These are phyloP conservation scores for Rhizoctonia solani DNA, from an alignment of 1,284 basidiomycete species.

Conservation along the genomic window DNA sequence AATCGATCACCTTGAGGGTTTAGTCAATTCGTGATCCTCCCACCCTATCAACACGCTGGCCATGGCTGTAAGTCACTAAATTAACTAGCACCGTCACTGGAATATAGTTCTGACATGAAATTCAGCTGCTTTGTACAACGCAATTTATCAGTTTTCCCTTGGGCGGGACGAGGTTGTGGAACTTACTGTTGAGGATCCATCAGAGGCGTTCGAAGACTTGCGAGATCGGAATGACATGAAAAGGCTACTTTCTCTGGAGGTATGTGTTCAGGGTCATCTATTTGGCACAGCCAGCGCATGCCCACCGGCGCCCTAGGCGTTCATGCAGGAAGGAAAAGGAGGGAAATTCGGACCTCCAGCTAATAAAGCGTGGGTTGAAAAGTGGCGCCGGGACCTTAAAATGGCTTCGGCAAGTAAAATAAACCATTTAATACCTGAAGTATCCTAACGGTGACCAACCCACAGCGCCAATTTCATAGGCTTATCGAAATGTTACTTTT, in stretches of 20 bases:
- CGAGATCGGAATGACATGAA: constrained; percentile 90
- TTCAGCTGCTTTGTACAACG: constrained; percentile 82
- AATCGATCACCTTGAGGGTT: constrained; percentile 16
- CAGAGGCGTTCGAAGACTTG: constrained; percentile 93
- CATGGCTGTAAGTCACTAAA: constrained; percentile 75
- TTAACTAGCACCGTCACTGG: neutral
- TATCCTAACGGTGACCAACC: neutral
- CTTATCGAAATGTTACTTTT: constrained; percentile 91
- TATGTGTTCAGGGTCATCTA: constrained; percentile 51
- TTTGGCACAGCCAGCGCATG: neutral
- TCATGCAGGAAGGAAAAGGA: constrained; percentile 44
- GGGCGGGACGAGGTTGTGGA: constrained; percentile 74
- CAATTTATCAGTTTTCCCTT: constrained; percentile 81
- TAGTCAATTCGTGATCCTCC: constrained; percentile 92
- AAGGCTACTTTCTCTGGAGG: constrained; percentile 65
- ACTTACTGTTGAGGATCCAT: constrained; percentile 95
- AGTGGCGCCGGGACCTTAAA: constrained; percentile 81
- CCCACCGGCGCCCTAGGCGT: constrained; percentile 28
- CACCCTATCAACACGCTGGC: constrained; percentile 87
- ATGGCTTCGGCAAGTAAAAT: constrained; percentile 73
- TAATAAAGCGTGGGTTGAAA: constrained; percentile 78
- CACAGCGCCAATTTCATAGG: constrained; percentile 88
- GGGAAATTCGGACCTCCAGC: constrained; percentile 77
- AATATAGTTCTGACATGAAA: neutral
- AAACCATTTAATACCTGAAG: neutral